A percentile compares a stretch with the other conserved stretches of the same genome.
Conservation (phyloP, 2,329 filamentous ascomycete genomes). For the Exophiala aquamarina region DNA sequence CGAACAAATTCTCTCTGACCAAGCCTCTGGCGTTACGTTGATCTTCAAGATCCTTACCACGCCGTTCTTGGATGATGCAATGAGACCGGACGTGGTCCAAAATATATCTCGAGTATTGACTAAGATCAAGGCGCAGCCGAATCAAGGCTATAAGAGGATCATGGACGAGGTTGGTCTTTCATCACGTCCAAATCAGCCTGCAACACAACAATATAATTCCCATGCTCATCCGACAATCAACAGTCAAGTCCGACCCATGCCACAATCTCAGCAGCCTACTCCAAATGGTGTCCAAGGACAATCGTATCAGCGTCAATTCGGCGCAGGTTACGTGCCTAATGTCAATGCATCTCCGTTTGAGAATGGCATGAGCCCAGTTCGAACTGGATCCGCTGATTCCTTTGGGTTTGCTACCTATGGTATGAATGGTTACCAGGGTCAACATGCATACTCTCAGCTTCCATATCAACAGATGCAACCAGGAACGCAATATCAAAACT, state of each 20-base stretch:
- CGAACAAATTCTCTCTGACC: slow-evolving; percentile 87
- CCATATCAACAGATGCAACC: slow-evolving; percentile 43
- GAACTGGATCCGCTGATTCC: slow-evolving; percentile 36
- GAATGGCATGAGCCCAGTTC: slow-evolving; percentile 35
- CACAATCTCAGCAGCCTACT: slow-evolving; percentile 40
- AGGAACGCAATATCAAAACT: slow-evolving; percentile 59
- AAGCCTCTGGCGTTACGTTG: slow-evolving; percentile 86
- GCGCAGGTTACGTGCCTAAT: slow-evolving; percentile 38
- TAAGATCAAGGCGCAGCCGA: slow-evolving; percentile 87
- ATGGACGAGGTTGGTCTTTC: slow-evolving; percentile 98
- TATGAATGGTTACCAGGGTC: slow-evolving; percentile 36
- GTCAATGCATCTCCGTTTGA: slow-evolving; percentile 39
- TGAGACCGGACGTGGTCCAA: slow-evolving; percentile 83
- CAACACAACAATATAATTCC: slow-evolving; percentile 40
- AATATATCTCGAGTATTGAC: slow-evolving; percentile 87
- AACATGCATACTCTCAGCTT: slow-evolving; percentile 39
- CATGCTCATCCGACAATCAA: slow-evolving; percentile 37
- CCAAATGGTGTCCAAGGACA: slow-evolving; percentile 31
- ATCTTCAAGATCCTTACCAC: slow-evolving; percentile 99
- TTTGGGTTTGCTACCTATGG: slow-evolving; percentile 41
- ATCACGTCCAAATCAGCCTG: slow-evolving; percentile 34
- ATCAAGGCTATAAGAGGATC: slow-evolving; percentile 94
- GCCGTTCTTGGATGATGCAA: slow-evolving; percentile 92
- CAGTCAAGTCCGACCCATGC: slow-evolving; percentile 43
- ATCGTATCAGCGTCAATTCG: slow-evolving; percentile 43